A percentile compares a stretch with the other conserved stretches of the same genome.
Evolutionary conservation across 257 asterid species (phyloP).

Genomic region (Solanum pimpinellifolium): DNA sequence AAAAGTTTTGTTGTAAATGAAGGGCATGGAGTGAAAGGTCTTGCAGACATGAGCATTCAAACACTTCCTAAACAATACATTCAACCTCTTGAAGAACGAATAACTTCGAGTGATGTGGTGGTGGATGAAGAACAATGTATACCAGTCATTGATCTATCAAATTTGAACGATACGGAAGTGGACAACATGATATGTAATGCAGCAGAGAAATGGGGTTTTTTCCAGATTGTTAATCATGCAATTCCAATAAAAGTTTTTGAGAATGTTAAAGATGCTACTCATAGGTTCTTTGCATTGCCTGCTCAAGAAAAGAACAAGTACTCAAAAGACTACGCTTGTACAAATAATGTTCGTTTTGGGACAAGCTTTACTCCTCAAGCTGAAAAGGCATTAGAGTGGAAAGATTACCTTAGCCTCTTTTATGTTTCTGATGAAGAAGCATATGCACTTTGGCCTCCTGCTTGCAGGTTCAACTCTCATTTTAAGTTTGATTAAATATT

Average conservation of each 20-base stretch:
- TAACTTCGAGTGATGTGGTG: slow-evolving; percentile 3
- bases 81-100: slow-evolving; percentile 25
- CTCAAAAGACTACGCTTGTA: slow-evolving; percentile 33
- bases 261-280: slow-evolving; percentile 25
- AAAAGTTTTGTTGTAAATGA: slow-evolving; percentile 22
- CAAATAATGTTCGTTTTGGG: slow-evolving; percentile 27
- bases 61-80: slow-evolving; percentile 27
- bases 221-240: slow-evolving; percentile 45
- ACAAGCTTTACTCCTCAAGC: slow-evolving; percentile 33
- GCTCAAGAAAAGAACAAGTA: slow-evolving; percentile 35
- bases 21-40: slow-evolving; percentile 47
- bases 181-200: slow-evolving; percentile 27
- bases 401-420: slow-evolving; percentile 35
- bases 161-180: slow-evolving; percentile 20
- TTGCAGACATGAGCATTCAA: slow-evolving; percentile 22
- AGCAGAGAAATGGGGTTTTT: slow-evolving; percentile 42
- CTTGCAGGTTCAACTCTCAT: background rate
- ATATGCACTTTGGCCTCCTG: background rate
- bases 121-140: slow-evolving; percentile 18
- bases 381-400: slow-evolving; percentile 46
- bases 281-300: slow-evolving; percentile 31
- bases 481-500: background rate
- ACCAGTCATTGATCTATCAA: slow-evolving; percentile 37
- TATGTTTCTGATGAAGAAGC: slow-evolving; percentile 13
- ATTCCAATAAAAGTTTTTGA: slow-evolving; percentile 36